Evolutionary conservation across 108 stramenopile species (phyloP).

Genomic region (Seminavis robusta): DNA sequence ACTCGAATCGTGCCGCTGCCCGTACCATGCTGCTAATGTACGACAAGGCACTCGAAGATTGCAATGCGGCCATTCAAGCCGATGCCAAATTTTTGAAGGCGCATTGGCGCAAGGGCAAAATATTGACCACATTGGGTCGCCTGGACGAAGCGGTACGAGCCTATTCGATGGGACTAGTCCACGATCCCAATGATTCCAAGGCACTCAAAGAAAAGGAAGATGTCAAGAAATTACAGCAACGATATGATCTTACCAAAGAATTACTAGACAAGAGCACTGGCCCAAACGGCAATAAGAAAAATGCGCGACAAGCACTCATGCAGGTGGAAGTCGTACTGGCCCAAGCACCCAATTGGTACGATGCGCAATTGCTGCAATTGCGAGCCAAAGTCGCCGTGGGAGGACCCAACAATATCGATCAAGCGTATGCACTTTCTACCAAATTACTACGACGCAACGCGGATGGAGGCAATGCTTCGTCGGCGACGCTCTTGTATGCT

Average conservation of each 20-base stretch:
- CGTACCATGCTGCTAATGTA: slow-evolving; percentile 34
- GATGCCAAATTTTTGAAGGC: slow-evolving; percentile 22
- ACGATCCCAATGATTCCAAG: slow-evolving; percentile 40
- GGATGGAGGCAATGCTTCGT: no score
- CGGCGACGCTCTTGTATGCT: neutral
- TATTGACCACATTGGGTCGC: slow-evolving; percentile 9
- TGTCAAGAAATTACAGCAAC: slow-evolving; percentile 15
- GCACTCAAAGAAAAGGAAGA: slow-evolving; percentile 30
- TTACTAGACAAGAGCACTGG: no score
- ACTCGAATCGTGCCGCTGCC: slow-evolving; percentile 23
- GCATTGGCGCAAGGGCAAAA: slow-evolving; percentile 19
- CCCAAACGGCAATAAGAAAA: no score
- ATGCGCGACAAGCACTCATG: slow-evolving; percentile 17
- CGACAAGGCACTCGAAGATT: slow-evolving; percentile 24
- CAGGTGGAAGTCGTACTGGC: slow-evolving; percentile 18
- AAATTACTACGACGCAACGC: no score
- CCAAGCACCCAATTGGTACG: slow-evolving; percentile 18
- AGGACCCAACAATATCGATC: neutral
- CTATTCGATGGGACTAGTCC: slow-evolving; percentile 21
- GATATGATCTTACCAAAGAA: slow-evolving; percentile 8
- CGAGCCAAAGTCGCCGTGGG: neutral
- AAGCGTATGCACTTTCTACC: no score
- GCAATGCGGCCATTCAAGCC: slow-evolving; percentile 17
- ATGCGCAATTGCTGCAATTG: slow-evolving; percentile 3
- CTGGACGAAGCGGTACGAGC: slow-evolving; percentile 27